Percentiles rank a stretch among this genome's conserved stretches.
phyloP scores from a whole-genome alignment of 805 yeast genomes.

The Candida sphagnicola region DNA sequence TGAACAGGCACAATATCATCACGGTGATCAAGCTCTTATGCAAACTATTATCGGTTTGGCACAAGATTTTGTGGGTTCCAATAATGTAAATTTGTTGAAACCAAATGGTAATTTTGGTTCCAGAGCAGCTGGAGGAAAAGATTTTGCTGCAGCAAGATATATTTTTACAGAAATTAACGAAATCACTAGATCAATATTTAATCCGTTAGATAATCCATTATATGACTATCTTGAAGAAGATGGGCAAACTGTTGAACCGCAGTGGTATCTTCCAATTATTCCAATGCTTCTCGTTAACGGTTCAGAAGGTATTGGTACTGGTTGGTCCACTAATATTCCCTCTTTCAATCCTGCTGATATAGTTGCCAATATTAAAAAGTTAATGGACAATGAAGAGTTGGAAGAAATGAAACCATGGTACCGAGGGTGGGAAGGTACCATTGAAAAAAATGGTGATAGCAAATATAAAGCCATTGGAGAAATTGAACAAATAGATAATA shows the following conservation, averaged over 20 bases:
- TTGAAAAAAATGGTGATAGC: constrained; percentile 61
- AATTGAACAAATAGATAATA: constrained; percentile 76
- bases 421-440: constrained; percentile 88
- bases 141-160: constrained; percentile 97
- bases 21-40: constrained; percentile 84
- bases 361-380: constrained; percentile 63
- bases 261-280: constrained; percentile 89
- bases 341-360: constrained; percentile 84
- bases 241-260: constrained; percentile 91
- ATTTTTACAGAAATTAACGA: constrained; percentile 81
- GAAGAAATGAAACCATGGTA: constrained; percentile 87
- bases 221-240: constrained; percentile 84
- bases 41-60: constrained; percentile 93
- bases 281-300: constrained; percentile 97
- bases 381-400: constrained; percentile 71
- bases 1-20: constrained; percentile 90
- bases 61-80: constrained; percentile 90
- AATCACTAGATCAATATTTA: constrained; percentile 72
- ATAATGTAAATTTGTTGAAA: constrained; percentile 75
- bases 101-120: constrained; percentile 98
- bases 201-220: constrained; percentile 74
- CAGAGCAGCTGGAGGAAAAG: constrained; percentile 95
- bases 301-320: constrained; percentile 97
- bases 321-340: constrained; percentile 95
- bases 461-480: constrained; percentile 75